Conservation (phyloP, 305 asterid genomes). For the Fraxinus xanthoxyloides region DNA sequence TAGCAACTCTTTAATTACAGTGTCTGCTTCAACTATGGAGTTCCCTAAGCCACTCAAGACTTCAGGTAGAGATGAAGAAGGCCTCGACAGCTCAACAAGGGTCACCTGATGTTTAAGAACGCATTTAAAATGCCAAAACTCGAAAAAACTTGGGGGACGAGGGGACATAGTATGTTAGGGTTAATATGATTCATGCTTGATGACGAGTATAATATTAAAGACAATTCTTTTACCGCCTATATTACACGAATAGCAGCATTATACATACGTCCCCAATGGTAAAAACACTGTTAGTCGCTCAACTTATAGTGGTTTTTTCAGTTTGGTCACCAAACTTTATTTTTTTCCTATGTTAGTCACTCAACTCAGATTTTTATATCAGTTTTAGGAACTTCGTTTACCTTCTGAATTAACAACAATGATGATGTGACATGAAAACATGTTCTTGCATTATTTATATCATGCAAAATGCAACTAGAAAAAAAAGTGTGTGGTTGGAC, state of each 20-base stretch:
- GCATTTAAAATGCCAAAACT: constrained; percentile 21
- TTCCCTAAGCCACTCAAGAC: constrained; percentile 44
- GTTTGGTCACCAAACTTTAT: neutral
- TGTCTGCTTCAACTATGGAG: constrained; percentile 65
- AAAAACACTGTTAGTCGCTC: neutral
- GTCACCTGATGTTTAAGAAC: constrained; percentile 46
- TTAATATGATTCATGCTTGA: neutral
- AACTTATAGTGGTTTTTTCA: neutral
- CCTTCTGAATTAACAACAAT: neutral
- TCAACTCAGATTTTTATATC: neutral
- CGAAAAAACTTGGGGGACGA: neutral
- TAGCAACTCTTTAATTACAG: constrained; percentile 48
- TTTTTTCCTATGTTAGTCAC: neutral
- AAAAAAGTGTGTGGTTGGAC: neutral
- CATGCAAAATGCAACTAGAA: neutral
- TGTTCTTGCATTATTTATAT: neutral
- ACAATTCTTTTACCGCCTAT: neutral
- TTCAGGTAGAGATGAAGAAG: constrained; percentile 52
- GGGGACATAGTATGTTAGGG: neutral
- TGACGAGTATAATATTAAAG: neutral
- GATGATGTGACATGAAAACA: neutral
- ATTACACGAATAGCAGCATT: neutral
- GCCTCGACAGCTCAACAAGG: constrained; percentile 61
- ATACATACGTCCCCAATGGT: neutral
- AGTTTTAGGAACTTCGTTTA: neutral